Conservation (phyloP, 148 eudicot species). For the Arbutus unedo region DNA sequence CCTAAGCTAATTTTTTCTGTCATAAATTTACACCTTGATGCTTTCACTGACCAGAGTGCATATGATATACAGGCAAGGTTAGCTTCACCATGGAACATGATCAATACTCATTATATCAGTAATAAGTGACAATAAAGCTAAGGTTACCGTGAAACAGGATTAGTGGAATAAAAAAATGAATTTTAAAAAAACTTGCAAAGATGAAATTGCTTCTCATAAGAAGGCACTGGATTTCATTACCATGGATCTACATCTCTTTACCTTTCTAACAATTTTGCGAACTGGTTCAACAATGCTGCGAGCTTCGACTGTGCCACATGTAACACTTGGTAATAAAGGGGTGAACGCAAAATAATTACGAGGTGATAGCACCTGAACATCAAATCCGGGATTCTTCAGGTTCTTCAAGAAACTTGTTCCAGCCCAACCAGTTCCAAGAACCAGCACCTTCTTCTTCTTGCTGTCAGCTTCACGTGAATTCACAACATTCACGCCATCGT, state of each 20-base stretch:
- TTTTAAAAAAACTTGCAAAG: not conserved
- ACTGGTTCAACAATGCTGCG: constrained; percentile 30
- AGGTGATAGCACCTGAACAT: constrained; percentile 30
- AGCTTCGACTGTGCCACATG: constrained; percentile 31
- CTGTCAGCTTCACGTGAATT: not conserved
- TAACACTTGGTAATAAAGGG: constrained; percentile 30
- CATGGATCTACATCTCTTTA: not conserved
- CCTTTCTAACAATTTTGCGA: constrained; percentile 25
- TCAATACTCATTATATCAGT: not conserved
- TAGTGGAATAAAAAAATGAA: not conserved
- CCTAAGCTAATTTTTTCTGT: not conserved
- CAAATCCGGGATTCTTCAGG: constrained; percentile 21
- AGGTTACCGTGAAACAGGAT: not conserved
- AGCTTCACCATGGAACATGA: not conserved
- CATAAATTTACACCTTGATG: not conserved
- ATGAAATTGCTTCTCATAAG: not conserved
- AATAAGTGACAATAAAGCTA: not conserved
- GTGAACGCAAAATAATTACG: constrained; percentile 31
- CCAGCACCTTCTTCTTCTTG: constrained; percentile 27
- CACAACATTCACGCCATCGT: constrained; percentile 4
- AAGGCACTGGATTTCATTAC: too few species aligned
- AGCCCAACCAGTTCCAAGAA: constrained; percentile 35
- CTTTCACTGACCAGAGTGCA: not conserved
- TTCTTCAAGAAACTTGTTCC: constrained; percentile 25
- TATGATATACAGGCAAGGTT: not conserved